Conservation (phyloP, 495 filamentous ascomycete genomes). For the Cladorrhinum samala region DNA sequence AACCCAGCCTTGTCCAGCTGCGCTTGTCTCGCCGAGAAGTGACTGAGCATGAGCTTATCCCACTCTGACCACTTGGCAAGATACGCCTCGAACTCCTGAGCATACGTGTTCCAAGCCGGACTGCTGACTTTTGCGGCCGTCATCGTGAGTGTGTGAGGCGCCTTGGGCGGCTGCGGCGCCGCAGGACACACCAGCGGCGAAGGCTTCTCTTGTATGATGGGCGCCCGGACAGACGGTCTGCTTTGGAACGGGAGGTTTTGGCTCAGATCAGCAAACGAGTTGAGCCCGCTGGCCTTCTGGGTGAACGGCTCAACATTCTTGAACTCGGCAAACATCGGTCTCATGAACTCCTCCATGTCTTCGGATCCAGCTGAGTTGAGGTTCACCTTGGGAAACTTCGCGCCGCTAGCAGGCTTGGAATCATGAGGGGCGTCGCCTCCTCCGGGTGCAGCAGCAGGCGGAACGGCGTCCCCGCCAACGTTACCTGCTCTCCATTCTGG, state of each 20-base stretch:
- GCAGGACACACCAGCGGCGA: slow-evolving; percentile 51
- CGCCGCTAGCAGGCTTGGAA: slow-evolving; percentile 7
- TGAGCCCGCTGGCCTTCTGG: slow-evolving; percentile 46
- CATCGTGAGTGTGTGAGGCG: slow-evolving; percentile 31
- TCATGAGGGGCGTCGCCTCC: neutral
- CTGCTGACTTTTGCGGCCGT: slow-evolving; percentile 36
- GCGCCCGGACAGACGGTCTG: slow-evolving; percentile 44
- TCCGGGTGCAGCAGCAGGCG: no score
- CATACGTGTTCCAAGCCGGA: slow-evolving; percentile 54
- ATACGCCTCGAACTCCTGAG: slow-evolving; percentile 58
- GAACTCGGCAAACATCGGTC: slow-evolving; percentile 58
- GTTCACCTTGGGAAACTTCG: slow-evolving; percentile 17
- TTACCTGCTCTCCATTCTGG: slow-evolving; percentile 45
- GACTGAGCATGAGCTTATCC: slow-evolving; percentile 56
- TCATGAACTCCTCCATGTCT: slow-evolving; percentile 39
- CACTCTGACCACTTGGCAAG: slow-evolving; percentile 63
- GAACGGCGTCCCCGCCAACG: slow-evolving; percentile 23
- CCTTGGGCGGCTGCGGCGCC: slow-evolving; percentile 52
- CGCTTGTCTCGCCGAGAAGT: slow-evolving; percentile 60
- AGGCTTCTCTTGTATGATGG: slow-evolving; percentile 29
- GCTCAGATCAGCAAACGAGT: slow-evolving; percentile 59
- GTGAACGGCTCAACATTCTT: slow-evolving; percentile 61
- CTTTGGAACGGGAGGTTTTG: slow-evolving; percentile 69
- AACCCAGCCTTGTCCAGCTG: slow-evolving; percentile 34
- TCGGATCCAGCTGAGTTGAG: slow-evolving; percentile 30